These are phyloP conservation scores for Paracoccidioides lutzii DNA, from an alignment of 2,329 filamentous ascomycete species.

Conservation along the genomic window DNA sequence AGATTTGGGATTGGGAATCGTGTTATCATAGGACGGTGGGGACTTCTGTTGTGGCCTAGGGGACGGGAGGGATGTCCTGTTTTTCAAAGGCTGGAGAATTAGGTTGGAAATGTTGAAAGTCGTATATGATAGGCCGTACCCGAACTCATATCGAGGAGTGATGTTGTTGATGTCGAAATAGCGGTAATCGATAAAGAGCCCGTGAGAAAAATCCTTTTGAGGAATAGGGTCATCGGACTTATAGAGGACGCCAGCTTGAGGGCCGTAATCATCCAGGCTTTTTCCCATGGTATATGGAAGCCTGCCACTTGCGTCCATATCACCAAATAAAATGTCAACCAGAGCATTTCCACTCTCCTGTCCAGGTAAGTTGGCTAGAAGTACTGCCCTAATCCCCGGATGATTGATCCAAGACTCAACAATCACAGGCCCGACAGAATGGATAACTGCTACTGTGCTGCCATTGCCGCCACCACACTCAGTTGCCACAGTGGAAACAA, in stretches of 20 bases:
- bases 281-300: conserved; percentile 50
- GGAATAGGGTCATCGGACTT: conserved; percentile 56
- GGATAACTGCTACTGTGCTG: conserved; percentile 69
- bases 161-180: conserved; percentile 69
- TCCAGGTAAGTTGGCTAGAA: conserved; percentile 53
- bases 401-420: conserved; percentile 51
- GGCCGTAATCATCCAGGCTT: conserved; percentile 49
- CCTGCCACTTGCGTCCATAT: conserved; percentile 38
- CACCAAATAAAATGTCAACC: conserved; percentile 35
- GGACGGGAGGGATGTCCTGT: conserved; percentile 37
- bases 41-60: conserved; percentile 30
- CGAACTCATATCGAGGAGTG: conserved; percentile 70
- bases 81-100: conserved; percentile 34
- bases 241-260: conserved; percentile 55
- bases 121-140: conserved; percentile 74
- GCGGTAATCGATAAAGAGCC: conserved; percentile 79
- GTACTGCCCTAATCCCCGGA: conserved; percentile 49
- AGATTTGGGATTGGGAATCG: conserved; percentile 42
- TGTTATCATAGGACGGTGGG: conserved; percentile 44
- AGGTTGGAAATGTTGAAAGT: conserved; percentile 51
- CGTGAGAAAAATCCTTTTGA: conserved; percentile 73
- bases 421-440: conserved; percentile 60
- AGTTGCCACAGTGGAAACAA: conserved; percentile 58
- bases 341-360: conserved; percentile 38
- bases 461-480: conserved; percentile 51